A percentile compares a stretch with the other conserved stretches of the same genome.
These are phyloP conservation scores for Lipomyces yamadae DNA, from an alignment of 805 yeast species.

Conservation along the genomic window DNA sequence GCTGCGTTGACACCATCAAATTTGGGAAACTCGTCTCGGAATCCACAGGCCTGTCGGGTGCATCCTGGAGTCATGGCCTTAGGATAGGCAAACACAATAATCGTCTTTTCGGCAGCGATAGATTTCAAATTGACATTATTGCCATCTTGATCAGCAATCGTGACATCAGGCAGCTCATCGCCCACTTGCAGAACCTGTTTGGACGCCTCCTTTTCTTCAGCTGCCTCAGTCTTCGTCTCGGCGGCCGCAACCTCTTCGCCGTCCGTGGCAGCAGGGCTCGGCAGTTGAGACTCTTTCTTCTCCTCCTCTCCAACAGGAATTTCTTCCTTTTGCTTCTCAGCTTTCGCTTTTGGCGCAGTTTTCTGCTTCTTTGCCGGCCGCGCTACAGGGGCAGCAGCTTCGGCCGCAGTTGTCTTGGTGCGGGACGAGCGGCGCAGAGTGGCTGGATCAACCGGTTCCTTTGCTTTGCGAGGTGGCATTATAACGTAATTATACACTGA, in stretches of 20 bases:
- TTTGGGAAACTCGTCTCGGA: conserved; percentile 65
- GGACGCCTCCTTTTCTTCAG: conserved; percentile 40
- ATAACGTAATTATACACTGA: background rate
- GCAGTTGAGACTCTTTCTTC: conserved; percentile 15
- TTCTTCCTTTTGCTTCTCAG: conserved; percentile 23
- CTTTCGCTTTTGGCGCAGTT: conserved; percentile 21
- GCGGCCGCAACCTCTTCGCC: conserved; percentile 13
- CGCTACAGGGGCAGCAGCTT: conserved; percentile 13
- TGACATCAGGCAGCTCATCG: conserved; percentile 64
- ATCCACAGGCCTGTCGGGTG: conserved; percentile 92
- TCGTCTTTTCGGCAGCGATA: conserved; percentile 16
- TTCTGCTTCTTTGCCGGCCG: conserved; percentile 14
- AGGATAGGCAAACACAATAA: conserved; percentile 68
- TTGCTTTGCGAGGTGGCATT: conserved; percentile 28
- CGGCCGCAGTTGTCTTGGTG: background rate
- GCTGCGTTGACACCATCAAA: conserved; percentile 58
- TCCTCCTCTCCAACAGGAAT: conserved; percentile 14
- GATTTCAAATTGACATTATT: conserved; percentile 57
- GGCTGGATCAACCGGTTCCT: conserved; percentile 18
- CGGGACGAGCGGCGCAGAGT: conserved; percentile 33
- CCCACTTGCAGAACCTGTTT: conserved; percentile 20
- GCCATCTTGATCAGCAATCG: conserved; percentile 71
- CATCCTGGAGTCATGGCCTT: conserved; percentile 96
- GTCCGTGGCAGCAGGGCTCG: conserved; percentile 29
- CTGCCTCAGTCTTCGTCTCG: conserved; percentile 22